Base-by-base conservation (phyloP, 2,329 filamentous ascomycete species). In the Emergomyces pasteurianus region DNA sequence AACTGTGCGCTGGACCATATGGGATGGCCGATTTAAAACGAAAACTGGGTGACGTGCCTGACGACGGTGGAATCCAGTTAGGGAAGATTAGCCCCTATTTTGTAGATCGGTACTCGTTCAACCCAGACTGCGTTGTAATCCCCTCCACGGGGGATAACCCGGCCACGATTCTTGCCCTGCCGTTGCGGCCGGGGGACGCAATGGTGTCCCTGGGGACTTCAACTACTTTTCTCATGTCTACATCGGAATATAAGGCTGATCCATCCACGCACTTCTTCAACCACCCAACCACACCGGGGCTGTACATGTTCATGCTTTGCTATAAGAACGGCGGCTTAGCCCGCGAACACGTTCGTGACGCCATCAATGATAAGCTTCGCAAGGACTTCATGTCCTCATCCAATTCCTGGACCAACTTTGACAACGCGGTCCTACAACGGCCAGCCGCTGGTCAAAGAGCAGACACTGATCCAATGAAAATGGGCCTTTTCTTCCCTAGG, bases 251-350 rank as follows among this genome's bases (percentile, higher is more conserved):
- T 81, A 87, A 87, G 72, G 90, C 94, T 1, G 87, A 96, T 70
- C 89, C 90, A 2, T 84, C 88, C 7, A 96, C 96, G 71, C 94
- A 99, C 78, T 96, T 97, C 80, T 95, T 97, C 83, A 96, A 96
- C 78, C 92, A 97, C 75, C 94, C 94, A 1, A 94, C 91, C 52
- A 95, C 90, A 0, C 79, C 86, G 0, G 90, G 89, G 0, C 83
- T 96, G 63, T 96, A 95, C 82, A 97, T 99, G 94, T 97, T 99
- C 77, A 99, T 99, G 94, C 85, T 99, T 42, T 99, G 94, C 81
- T 99, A 97, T 80, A 97, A 97, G 77, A 99, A 99, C 76, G 94
- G 94, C 67, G 91, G 91, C 1, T 84, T 97, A 1, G 92, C 94
- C 1, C 88, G 94, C 52, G 94, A 99, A 73, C 86, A 89, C 68